phyloP scores from a whole-genome alignment of 2,329 filamentous ascomycete genomes.

The Conoideocrella luteorostrata region DNA sequence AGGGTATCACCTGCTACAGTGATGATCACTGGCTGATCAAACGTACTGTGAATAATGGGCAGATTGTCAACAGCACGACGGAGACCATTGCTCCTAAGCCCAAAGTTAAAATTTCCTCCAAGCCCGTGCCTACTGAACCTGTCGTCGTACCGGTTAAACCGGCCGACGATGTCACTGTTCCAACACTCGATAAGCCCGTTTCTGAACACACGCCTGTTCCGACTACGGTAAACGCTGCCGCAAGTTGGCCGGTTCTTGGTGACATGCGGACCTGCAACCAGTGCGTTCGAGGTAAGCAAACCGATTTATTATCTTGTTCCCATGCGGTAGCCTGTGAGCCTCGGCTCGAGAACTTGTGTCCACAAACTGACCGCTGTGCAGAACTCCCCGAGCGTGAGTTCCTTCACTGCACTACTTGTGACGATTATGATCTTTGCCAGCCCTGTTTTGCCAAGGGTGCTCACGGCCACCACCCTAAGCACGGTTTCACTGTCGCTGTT shows the following conservation, averaged over 20 bases:
- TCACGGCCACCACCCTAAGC: constrained; percentile 88
- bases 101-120: constrained; percentile 24
- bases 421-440: constrained; percentile 90
- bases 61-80: constrained; percentile 78
- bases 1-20: constrained; percentile 70
- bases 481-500: constrained; percentile 67
- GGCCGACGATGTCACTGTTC: neutral
- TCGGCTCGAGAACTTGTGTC: constrained; percentile 9
- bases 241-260: constrained; percentile 13
- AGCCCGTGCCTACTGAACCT: constrained; percentile 13
- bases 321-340: neutral
- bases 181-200: neutral
- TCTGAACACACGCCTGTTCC: neutral
- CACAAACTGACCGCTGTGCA: constrained; percentile 16
- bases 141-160: neutral
- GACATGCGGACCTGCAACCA: constrained; percentile 63
- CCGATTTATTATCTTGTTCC: too few relatives aligned
- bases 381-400: constrained; percentile 73
- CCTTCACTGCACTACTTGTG: constrained; percentile 76
- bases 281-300: constrained; percentile 41
- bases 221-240: neutral
- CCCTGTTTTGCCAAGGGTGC: constrained; percentile 66
- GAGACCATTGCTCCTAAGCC: constrained; percentile 67
- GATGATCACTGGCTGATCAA: constrained; percentile 92
- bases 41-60: constrained; percentile 71